Conservation (phyloP, 768 basidiomycete genomes). For the Amanita muscaria region DNA sequence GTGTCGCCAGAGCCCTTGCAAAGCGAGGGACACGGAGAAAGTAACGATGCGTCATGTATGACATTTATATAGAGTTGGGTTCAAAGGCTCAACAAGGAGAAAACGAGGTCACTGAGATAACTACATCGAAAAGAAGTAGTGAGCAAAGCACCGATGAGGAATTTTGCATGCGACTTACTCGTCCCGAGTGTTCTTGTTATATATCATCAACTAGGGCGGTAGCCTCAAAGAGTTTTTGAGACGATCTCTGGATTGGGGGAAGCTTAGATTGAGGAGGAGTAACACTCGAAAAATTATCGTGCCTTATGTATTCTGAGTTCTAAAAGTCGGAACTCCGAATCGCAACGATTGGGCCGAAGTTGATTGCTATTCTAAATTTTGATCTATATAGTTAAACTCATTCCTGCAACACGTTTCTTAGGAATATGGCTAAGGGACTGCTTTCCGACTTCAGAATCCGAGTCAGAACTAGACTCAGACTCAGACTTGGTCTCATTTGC, state of each 20-base stretch:
- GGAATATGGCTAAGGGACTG: slow-evolving; percentile 66
- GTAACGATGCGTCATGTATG: slow-evolving; percentile 50
- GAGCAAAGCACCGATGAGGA: slow-evolving; percentile 3
- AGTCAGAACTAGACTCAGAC: slow-evolving; percentile 25
- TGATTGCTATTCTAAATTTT: too few relatives aligned
- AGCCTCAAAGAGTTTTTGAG: neutral
- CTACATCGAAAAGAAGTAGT: slow-evolving; percentile 32
- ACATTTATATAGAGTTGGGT: slow-evolving; percentile 14
- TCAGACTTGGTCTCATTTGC: neutral
- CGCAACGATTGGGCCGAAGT: too few relatives aligned
- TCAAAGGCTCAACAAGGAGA: slow-evolving; percentile 51
- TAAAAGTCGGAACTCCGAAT: slow-evolving; percentile 7
- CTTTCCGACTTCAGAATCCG: slow-evolving; percentile 30
- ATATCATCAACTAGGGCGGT: slow-evolving; percentile 52
- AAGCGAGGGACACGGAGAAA: slow-evolving; percentile 41
- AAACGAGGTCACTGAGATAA: slow-evolving; percentile 87
- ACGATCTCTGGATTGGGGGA: neutral
- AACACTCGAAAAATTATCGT: too few relatives aligned
- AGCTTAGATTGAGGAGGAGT: neutral
- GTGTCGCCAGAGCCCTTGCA: slow-evolving; percentile 59
- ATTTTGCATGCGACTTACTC: slow-evolving; percentile 41
- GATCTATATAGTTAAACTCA: too few relatives aligned
- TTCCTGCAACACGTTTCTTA: slow-evolving; percentile 44
- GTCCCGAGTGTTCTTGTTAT: slow-evolving; percentile 83
- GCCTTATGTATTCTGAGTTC: slow-evolving; percentile 9